Percentiles rank a stretch among this genome's conserved stretches.
Conservation (phyloP, 805 yeast genomes). For the Candida odintsovae region DNA sequence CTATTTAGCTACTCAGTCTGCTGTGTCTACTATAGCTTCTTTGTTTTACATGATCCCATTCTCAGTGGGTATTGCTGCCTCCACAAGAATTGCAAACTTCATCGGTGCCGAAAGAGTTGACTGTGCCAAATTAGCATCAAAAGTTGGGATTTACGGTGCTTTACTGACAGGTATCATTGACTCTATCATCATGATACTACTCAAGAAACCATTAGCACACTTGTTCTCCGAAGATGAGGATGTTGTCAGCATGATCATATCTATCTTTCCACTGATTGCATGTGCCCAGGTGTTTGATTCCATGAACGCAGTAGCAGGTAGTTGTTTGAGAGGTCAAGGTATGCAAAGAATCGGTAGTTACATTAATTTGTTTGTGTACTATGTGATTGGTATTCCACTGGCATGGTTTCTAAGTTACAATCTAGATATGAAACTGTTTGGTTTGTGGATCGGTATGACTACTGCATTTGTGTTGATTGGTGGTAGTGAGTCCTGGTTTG, state of each 20-base stretch:
- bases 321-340: slow-evolving; percentile 82
- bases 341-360: slow-evolving; percentile 73
- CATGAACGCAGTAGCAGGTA: slow-evolving; percentile 68
- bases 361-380: slow-evolving; percentile 63
- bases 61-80: slow-evolving; percentile 62
- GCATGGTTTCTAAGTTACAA: slow-evolving; percentile 53
- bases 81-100: slow-evolving; percentile 68
- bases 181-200: slow-evolving; percentile 41
- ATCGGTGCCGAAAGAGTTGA: slow-evolving; percentile 51
- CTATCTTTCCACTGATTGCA: slow-evolving; percentile 58
- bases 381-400: slow-evolving; percentile 66
- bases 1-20: slow-evolving; percentile 68
- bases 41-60: slow-evolving; percentile 67
- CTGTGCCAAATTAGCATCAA: slow-evolving; percentile 40
- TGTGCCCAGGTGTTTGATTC: slow-evolving; percentile 67
- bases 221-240: slow-evolving; percentile 58
- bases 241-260: slow-evolving; percentile 47
- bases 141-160: slow-evolving; percentile 39
- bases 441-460: slow-evolving; percentile 78
- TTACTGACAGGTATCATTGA: slow-evolving; percentile 42
- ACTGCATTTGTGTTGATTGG: slow-evolving; percentile 49
- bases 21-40: slow-evolving; percentile 59
- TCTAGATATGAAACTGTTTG: slow-evolving; percentile 42
- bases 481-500: slow-evolving; percentile 40
- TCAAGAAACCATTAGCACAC: slow-evolving; percentile 44